These are phyloP conservation scores for Amylocarpus encephaloides DNA, from an alignment of 2,329 filamentous ascomycete species.

Conservation along the genomic window DNA sequence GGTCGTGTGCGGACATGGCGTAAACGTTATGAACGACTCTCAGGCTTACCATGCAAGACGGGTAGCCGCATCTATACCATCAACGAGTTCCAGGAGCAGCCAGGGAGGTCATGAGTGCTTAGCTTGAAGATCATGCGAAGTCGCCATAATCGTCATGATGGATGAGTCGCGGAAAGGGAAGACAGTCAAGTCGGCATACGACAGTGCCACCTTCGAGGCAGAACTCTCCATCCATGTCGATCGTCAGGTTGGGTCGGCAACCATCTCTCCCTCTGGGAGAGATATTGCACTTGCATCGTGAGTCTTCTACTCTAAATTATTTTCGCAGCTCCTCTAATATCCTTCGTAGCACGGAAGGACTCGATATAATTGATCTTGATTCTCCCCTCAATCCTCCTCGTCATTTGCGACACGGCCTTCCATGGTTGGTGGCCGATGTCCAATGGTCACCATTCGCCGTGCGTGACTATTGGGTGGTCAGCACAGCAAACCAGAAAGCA, in stretches of 20 bases:
- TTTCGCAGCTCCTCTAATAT: conserved; percentile 7
- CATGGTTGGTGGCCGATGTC: conserved; percentile 94
- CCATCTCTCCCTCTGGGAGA: conserved; percentile 84
- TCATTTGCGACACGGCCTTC: conserved; percentile 75
- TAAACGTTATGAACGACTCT: background rate
- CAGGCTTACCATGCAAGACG: conserved; percentile 18
- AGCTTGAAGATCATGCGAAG: conserved; percentile 19
- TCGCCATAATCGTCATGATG: conserved; percentile 19
- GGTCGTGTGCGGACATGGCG: too few relatives aligned
- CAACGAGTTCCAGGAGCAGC: background rate
- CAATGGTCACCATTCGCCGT: conserved; percentile 94
- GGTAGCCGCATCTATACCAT: conserved; percentile 7
- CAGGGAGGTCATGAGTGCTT: background rate
- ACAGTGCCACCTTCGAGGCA: conserved; percentile 81
- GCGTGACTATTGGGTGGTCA: conserved; percentile 88
- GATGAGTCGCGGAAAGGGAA: conserved; percentile 47
- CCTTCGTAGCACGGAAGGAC: conserved; percentile 56
- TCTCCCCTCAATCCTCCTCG: conserved; percentile 82
- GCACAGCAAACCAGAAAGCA: conserved; percentile 89
- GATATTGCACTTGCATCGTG: conserved; percentile 83
- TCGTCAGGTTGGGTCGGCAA: conserved; percentile 69
- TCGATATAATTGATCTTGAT: conserved; percentile 89
- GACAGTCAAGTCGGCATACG: conserved; percentile 62
- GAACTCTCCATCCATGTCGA: conserved; percentile 81
- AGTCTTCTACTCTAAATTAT: conserved; percentile 18